phyloP scores from a whole-genome alignment of 2,329 filamentous ascomycete genomes.

The Penicillium hordei region DNA sequence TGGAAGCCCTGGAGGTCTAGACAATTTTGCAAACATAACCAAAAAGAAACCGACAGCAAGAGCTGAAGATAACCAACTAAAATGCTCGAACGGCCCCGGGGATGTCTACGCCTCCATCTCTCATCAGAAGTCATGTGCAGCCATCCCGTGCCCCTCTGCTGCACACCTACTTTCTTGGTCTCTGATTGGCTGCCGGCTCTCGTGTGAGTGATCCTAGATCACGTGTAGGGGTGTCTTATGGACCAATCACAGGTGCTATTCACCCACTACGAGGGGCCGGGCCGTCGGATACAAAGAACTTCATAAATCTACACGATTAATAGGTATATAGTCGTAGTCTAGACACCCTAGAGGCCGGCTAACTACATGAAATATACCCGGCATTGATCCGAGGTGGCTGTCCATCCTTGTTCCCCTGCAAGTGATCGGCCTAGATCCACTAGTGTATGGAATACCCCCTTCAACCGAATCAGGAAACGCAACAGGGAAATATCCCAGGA shows the following conservation, averaged over 20 bases:
- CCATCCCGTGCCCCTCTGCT: conserved; percentile 40
- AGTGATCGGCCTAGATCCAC: neutral
- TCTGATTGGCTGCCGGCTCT: conserved; percentile 31
- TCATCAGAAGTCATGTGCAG: conserved; percentile 36
- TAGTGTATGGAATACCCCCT: neutral
- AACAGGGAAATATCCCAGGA: neutral
- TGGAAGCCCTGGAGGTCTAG: neutral
- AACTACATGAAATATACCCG: neutral
- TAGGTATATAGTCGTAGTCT: neutral
- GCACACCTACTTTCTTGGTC: conserved; percentile 10
- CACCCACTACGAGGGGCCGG: neutral
- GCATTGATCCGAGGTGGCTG: neutral
- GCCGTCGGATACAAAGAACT: conserved; percentile 6
- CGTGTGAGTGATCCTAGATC: conserved; percentile 29
- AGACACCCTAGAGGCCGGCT: neutral
- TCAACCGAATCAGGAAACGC: neutral
- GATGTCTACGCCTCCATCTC: conserved; percentile 14
- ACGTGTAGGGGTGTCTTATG: conserved; percentile 22
- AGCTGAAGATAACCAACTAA: conserved; percentile 12
- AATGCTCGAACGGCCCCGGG: conserved; percentile 10
- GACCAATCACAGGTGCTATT: conserved; percentile 13
- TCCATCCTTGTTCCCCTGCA: conserved; percentile 1
- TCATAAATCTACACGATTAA: neutral
- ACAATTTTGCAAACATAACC: neutral
- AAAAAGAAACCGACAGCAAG: neutral